Conservation (phyloP, 75 land plant genomes). For the Chamaecyparis obtusa region DNA sequence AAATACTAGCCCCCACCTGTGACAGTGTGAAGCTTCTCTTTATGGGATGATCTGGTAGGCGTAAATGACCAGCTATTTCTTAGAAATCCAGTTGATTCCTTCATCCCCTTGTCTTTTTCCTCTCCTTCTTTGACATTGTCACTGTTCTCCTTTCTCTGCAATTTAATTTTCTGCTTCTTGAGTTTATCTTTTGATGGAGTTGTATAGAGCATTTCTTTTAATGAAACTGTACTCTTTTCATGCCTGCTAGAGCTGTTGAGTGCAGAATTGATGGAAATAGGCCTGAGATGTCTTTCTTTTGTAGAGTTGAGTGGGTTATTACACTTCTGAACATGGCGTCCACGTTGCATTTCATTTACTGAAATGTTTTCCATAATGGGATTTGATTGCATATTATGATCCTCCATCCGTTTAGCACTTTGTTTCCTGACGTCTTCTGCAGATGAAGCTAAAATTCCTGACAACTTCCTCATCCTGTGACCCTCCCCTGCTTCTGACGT, state of each 20-base stretch:
- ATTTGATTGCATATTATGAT: not conserved
- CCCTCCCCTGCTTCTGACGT: not conserved
- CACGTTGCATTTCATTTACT: not conserved
- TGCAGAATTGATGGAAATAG: not conserved
- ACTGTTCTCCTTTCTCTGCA: conserved; percentile 4
- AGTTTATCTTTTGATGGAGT: not conserved
- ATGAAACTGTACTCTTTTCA: not conserved
- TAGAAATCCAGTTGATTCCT: not conserved
- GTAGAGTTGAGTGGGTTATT: not conserved
- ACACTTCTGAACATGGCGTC: not conserved
- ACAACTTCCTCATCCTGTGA: not conserved
- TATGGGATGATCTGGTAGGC: not conserved
- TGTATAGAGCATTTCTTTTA: not conserved
- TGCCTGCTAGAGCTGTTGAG: not conserved
- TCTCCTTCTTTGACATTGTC: not conserved
- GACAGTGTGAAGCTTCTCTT: not conserved
- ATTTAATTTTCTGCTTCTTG: not conserved
- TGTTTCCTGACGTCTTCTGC: not conserved
- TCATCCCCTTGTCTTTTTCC: not conserved
- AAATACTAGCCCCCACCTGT: not conserved
- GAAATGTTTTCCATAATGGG: not conserved
- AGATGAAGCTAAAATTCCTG: not conserved
- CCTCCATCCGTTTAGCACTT: not conserved
- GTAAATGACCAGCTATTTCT: conserved; percentile 7
- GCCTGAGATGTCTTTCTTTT: not conserved